Conservation (phyloP, 2,329 filamentous ascomycete species). For the Scleromitrula shiraiana region DNA sequence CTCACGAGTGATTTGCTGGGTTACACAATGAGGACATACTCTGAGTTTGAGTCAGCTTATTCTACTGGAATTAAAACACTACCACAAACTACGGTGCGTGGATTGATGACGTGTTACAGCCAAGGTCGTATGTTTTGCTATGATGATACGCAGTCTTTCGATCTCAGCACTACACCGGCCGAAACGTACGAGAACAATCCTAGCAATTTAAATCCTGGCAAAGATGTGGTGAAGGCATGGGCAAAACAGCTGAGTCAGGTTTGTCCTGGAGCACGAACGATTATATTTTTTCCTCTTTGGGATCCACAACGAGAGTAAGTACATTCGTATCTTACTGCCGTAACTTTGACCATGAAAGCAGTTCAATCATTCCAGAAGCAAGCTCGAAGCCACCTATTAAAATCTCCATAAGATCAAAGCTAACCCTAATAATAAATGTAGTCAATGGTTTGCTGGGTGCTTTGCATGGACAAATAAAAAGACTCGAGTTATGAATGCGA, state of each 20-base stretch:
- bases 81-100: conserved; percentile 12
- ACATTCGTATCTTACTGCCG: neutral
- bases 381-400: too few relatives aligned
- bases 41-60: too few relatives aligned
- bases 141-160: conserved; percentile 12
- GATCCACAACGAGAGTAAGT: conserved; percentile 32
- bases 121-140: conserved; percentile 20
- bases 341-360: too few relatives aligned
- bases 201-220: conserved; percentile 2
- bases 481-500: conserved; percentile 35
- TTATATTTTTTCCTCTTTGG: conserved; percentile 41
- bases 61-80: neutral
- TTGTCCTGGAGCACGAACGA: conserved; percentile 36
- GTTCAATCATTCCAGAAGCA: neutral
- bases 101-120: conserved; percentile 14
- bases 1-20: conserved; percentile 6
- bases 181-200: neutral
- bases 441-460: conserved; percentile 39
- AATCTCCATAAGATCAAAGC: too few relatives aligned
- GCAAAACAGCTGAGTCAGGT: conserved; percentile 18
- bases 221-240: conserved; percentile 7
- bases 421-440: neutral
- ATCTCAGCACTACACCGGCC: neutral
- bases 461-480: conserved; percentile 40
- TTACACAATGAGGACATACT: neutral